Evolutionary conservation across 352 stramenopile genomes (phyloP), one percentile per base, ranked within the genome.

Genomic region (Globisporangium orthogonon): DNA sequence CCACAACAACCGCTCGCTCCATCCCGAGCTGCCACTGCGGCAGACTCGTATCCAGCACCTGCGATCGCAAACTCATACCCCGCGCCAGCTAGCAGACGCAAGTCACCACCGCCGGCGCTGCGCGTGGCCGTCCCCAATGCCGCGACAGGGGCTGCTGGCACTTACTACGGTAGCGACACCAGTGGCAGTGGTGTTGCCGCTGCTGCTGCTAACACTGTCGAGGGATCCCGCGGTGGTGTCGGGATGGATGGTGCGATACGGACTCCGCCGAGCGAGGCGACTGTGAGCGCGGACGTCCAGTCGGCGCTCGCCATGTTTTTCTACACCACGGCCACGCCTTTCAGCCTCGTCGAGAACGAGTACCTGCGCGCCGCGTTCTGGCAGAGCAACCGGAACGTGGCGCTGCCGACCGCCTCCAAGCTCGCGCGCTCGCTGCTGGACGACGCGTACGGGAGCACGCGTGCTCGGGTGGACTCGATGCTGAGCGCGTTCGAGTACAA

Each of bases 251-350:
- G 31, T 35, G 31, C 31, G 31, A 35, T 35, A 6, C 31, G 31
- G 6, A 6, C 31, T 35, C 31, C 31, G 31, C 31, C 31, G 31
- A 35, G 31, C 31, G 31, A 35, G 31, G 31, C 31, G 31, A 35
- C 41, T 46, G 1, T 23, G 14, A 46, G 41, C 41, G 41, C 41
- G 14, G 41, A 46, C 6, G 40, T 66, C 17, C 29, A 47, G n/a
- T 50, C 56, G 23, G 50, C 59, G 23, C 37, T 70, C 23, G 58
- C 65, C 9, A 72, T 72, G 65, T 60, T 66, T 54, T 60, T 69
- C 15, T 69, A 64, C 51, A 50, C 44, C 30, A 66, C 61, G 2
- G 65, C 50, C 14, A 15, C 52, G 5, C 40, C 57, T 7, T 54
- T 63, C 17, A 23, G 7, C 4, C 35, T 52, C 41, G 58, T 69